A percentile compares a stretch with the other conserved stretches of the same genome.
Conservation (phyloP, 225 moss, liverwort and hornwort genomes). For the Physcomitrium patens region DNA sequence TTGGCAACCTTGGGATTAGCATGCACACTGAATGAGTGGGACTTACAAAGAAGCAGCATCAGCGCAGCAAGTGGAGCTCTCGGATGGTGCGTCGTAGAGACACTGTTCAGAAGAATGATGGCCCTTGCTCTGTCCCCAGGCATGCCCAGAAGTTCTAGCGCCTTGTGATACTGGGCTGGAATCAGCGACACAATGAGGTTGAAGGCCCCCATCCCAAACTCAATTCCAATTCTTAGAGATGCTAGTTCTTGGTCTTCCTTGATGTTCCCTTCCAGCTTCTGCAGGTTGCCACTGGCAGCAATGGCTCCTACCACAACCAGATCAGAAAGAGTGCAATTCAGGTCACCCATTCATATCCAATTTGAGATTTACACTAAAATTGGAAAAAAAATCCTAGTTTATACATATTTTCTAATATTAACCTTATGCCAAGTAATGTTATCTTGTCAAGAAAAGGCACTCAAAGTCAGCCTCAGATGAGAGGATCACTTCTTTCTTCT, state of each 20-base stretch:
- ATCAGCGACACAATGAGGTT: constrained; percentile 84
- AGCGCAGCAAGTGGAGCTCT: constrained; percentile 86
- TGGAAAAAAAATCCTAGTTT: neutral
- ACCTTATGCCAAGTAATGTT: neutral
- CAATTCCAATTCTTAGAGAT: constrained; percentile 75
- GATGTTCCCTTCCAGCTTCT: constrained; percentile 62
- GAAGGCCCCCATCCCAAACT: constrained; percentile 90
- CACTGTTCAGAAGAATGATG: constrained; percentile 64
- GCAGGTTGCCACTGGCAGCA: constrained; percentile 75
- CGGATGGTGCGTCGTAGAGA: constrained; percentile 72
- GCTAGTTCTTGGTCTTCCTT: constrained; percentile 94
- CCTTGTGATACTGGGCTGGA: constrained; percentile 84
- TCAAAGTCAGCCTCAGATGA: neutral
- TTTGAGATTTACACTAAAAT: neutral
- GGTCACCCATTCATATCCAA: neutral
- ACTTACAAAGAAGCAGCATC: constrained; percentile 80
- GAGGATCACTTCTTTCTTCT: constrained; percentile 6
- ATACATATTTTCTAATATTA: constrained; percentile 7
- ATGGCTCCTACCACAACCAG: constrained; percentile 60
- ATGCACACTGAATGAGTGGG: neutral
- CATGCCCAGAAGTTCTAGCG: constrained; percentile 85
- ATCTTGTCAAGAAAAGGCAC: neutral
- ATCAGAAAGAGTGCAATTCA: constrained; percentile 30
- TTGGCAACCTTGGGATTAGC: constrained; percentile 2
- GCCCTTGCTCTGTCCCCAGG: constrained; percentile 76